Base-by-base conservation (phyloP, 768 basidiomycete genomes). In the Lactarius tabidus region DNA sequence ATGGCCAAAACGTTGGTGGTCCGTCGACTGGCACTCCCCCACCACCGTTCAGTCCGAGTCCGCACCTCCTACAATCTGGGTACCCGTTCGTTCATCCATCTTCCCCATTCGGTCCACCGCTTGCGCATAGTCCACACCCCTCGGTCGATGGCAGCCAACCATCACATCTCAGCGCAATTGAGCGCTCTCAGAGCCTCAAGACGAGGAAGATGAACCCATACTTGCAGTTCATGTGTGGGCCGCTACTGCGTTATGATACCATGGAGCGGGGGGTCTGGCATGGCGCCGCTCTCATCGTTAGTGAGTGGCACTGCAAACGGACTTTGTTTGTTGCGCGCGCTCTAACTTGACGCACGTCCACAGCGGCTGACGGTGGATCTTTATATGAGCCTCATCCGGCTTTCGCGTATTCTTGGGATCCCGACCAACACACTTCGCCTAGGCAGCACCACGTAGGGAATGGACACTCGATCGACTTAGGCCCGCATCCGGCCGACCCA, bases 191-290 rank as follows among this genome's bases (percentile, higher is more conserved):
- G 57, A 75, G 78, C 8, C 77, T 87, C 41, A 79, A 79, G 58
- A 78, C 83, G 7, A 84, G 84, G 23, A 80, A 85, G 48, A 95
- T 91, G 90, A 77, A 87, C 26, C 94, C 94, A 10, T 84, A 90
- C 75, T 81, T 97, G 31, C 88, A 90, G 81, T 84, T 95, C 71
- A 95, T 96, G 93, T 92, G 90, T 62, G 94, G 95, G 0, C 94
- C 94, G 26, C 78, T 98, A 20, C 77, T 98, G 66, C 86, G 90
- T 48, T 98, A 93, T 72, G 95, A 98, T 72, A 98, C 94, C 0
- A 84, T 91, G 29, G 88, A 86, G 66, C 78, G 84, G 28, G 85
- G 87, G 20, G 78, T 94, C 39, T 99, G 94, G 93, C 83, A 88
- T 67, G 96, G 95, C 8, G 91, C 90, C 15, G 92, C 86, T 14